These are phyloP conservation scores for Kernera saxatilis DNA, from an alignment of 345 rosid genomes.

Conservation along the genomic window DNA sequence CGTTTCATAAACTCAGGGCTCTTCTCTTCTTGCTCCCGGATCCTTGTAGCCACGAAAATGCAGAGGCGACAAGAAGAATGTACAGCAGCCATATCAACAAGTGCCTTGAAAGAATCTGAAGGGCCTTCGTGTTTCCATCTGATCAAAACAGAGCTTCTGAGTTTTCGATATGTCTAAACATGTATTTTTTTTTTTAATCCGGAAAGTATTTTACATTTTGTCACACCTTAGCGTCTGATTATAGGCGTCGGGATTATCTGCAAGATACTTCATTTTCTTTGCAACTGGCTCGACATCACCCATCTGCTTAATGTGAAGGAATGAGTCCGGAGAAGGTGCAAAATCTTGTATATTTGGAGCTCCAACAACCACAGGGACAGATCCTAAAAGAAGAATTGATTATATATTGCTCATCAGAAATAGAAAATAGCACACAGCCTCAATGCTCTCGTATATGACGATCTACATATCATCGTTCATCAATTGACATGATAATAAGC, in stretches of 20 bases:
- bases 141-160: constrained; percentile 5
- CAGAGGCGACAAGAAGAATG: constrained; percentile 94
- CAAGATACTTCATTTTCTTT: constrained; percentile 65
- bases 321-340: constrained; percentile 59
- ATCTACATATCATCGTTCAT: background rate
- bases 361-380: constrained; percentile 88
- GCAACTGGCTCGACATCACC: constrained; percentile 59
- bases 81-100: constrained; percentile 92
- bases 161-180: background rate
- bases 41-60: constrained; percentile 71
- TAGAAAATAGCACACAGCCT: background rate
- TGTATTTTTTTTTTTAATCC: background rate
- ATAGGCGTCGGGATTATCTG: constrained; percentile 59
- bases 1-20: constrained; percentile 48
- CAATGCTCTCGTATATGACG: background rate
- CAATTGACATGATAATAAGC: background rate
- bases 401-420: background rate
- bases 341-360: constrained; percentile 88
- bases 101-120: constrained; percentile 85
- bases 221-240: constrained; percentile 62
- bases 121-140: constrained; percentile 96
- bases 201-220: background rate
- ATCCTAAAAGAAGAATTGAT: constrained; percentile 39
- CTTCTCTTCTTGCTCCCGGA: constrained; percentile 67
- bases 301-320: constrained; percentile 64